These are phyloP conservation scores for Cyberlindnera maritima DNA, from an alignment of 805 yeast species.

Conservation along the genomic window DNA sequence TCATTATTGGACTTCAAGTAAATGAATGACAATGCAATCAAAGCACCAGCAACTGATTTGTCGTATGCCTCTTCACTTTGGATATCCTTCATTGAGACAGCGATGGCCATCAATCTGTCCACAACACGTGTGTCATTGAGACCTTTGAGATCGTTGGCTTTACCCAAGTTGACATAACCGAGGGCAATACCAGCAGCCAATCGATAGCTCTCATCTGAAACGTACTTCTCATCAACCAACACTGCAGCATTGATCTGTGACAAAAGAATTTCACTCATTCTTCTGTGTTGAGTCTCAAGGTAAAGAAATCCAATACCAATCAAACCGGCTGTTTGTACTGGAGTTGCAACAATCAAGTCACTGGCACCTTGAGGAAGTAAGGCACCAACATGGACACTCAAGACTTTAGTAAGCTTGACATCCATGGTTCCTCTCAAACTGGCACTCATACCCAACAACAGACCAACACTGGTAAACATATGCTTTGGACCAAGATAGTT, in stretches of 20 bases:
- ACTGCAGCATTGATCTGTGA: slow-evolving; percentile 63
- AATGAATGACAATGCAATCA: slow-evolving; percentile 71
- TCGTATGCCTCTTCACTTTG: slow-evolving; percentile 58
- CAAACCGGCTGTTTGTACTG: slow-evolving; percentile 89
- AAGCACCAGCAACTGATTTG: slow-evolving; percentile 68
- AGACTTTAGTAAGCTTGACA: slow-evolving; percentile 79
- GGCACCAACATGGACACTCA: slow-evolving; percentile 92
- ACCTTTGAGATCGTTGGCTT: slow-evolving; percentile 59
- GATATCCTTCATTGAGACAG: slow-evolving; percentile 58
- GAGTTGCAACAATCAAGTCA: slow-evolving; percentile 76
- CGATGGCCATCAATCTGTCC: slow-evolving; percentile 55
- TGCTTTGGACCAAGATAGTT: slow-evolving; percentile 90
- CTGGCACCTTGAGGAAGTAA: slow-evolving; percentile 87
- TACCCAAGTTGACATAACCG: slow-evolving; percentile 81
- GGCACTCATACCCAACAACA: slow-evolving; percentile 90
- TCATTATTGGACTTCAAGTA: slow-evolving; percentile 64
- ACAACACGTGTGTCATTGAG: slow-evolving; percentile 62
- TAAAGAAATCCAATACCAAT: slow-evolving; percentile 88
- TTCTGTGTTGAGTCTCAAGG: slow-evolving; percentile 70
- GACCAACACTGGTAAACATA: slow-evolving; percentile 78
- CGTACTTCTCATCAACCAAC: slow-evolving; percentile 48
- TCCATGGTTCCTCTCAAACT: slow-evolving; percentile 82
- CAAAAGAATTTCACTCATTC: slow-evolving; percentile 78
- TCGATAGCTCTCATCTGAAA: slow-evolving; percentile 76
- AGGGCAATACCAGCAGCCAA: slow-evolving; percentile 85